Base-by-base conservation (phyloP, 768 basidiomycete genomes). In the Hericium alpestre region DNA sequence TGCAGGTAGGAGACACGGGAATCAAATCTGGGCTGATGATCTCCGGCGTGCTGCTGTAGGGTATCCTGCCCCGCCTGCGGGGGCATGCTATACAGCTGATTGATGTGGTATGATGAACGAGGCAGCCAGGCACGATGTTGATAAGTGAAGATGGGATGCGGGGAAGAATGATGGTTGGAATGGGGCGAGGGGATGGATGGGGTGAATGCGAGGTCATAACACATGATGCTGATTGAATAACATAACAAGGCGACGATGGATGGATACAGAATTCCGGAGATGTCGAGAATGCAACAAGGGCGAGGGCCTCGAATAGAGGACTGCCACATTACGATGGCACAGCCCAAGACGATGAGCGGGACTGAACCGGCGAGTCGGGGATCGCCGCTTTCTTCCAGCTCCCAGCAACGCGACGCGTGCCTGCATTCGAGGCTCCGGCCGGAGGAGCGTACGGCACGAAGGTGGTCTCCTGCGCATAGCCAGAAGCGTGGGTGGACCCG, bases 321-420 rank as follows among this genome's bases (percentile, higher is more conserved):
- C 41, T 43, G n/a, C n/a, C 27, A 10, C 22, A 51, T 12, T 18
- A 51, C 9, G 49, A 18, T 8, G 20, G 49, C 18, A 51, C 49
- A 9, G 49, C 15, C 20, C 23, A 51, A 15, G 49, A 37, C 16
- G 49, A 37, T 16, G 49, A 18, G 9, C 23, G 23, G 3, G 49
- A 37, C 22, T 20, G 16, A 18, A 25, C 18, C 15, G 49, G 49
- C 18, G 49, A 51, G 9, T 51, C 49, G 12, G 18, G 20, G 4
- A 51, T 23, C 22, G 49, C 23, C 8, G 49, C 9, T 20, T 51
- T 51, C 20, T 54, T 50, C 59, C 61, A 62, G 25, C 6, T 61
- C 0, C 61, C 59, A n/a, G 54, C 61, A 22, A 62, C 61, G 2
- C 55, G 59, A 1, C 59, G 57, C 12, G 25, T 18, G 16, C 47